These are phyloP conservation scores for Iberis pinnata DNA, from an alignment of 345 rosid genomes.

Conservation along the genomic window DNA sequence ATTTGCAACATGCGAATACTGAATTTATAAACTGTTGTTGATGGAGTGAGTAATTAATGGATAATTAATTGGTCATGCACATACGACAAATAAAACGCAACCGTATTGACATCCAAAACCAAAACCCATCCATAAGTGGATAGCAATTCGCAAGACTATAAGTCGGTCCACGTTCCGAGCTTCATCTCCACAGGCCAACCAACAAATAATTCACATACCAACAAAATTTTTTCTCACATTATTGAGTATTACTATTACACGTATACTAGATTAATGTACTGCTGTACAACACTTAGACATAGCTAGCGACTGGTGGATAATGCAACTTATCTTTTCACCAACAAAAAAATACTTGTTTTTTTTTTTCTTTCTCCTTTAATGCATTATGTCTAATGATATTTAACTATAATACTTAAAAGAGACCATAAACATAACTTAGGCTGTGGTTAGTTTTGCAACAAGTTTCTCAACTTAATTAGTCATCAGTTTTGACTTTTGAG, in stretches of 20 bases:
- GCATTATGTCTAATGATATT: too few species aligned
- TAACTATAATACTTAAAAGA: too few species aligned
- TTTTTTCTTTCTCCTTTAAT: too few species aligned
- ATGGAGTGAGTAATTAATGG: constrained; percentile 17
- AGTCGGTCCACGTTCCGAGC: constrained; percentile 26
- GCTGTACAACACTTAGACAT: too few species aligned
- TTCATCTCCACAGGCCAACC: constrained; percentile 31
- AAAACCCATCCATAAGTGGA: constrained; percentile 25
- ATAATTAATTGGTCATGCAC: constrained; percentile 26
- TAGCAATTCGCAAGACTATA: constrained; percentile 24
- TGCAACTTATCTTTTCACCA: too few species aligned
- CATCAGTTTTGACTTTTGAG: too few species aligned
- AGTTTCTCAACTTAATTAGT: too few species aligned
- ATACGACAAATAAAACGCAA: constrained; percentile 29
- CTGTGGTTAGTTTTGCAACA: too few species aligned
- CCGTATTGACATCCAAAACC: constrained; percentile 28
- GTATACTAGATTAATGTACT: too few species aligned
- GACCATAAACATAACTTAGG: too few species aligned
- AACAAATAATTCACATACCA: constrained; percentile 26
- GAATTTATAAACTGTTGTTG: constrained; percentile 20
- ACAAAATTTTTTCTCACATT: constrained; percentile 9
- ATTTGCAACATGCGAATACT: constrained; percentile 22
- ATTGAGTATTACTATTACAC: constrained; percentile 22
- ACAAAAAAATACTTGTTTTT: too few species aligned
- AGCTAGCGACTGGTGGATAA: too few species aligned